Conservation (phyloP, 108 stramenopile species). For the Aurantiochytrium sp. region DNA sequence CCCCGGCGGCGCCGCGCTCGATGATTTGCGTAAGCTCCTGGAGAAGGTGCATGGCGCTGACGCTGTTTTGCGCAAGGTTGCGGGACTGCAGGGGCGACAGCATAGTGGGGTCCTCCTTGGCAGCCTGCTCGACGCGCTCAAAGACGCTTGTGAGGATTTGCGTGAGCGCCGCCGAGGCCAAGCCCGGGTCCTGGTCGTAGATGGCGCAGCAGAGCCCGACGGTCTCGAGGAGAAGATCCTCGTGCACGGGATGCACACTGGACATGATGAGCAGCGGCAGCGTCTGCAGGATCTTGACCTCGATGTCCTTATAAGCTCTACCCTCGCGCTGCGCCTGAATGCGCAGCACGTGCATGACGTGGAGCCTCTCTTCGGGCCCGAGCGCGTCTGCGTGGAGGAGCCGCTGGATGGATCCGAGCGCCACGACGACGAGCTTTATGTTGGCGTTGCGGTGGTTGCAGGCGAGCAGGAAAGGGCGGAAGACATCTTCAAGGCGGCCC, state of each 20-base stretch:
- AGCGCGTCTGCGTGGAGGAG: constrained; percentile 39
- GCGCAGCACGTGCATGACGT: constrained; percentile 18
- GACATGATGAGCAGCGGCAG: neutral
- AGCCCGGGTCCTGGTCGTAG: neutral
- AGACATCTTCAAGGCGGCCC: constrained; percentile 39
- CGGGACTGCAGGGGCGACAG: neutral
- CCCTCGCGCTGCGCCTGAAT: constrained; percentile 16
- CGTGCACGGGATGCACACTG: neutral
- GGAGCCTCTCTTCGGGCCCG: neutral
- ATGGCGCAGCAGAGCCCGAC: neutral
- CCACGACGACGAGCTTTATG: constrained; percentile 42
- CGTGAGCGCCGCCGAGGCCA: constrained; percentile 24
- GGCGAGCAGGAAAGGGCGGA: constrained; percentile 49
- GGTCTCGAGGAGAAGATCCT: neutral
- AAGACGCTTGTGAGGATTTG: neutral
- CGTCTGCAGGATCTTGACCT: constrained; percentile 22
- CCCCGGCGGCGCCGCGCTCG: neutral
- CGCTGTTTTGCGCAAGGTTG: neutral
- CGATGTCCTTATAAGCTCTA: neutral
- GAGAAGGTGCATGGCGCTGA: neutral
- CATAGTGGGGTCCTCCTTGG: neutral
- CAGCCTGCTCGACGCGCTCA: neutral
- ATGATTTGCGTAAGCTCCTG: constrained; percentile 1
- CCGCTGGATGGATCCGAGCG: constrained; percentile 48
- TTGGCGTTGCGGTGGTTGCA: constrained; percentile 46